Percentiles rank a stretch among this genome's conserved stretches.
Evolutionary conservation across 2,329 filamentous ascomycete species (phyloP).

Genomic region (Sordariomycetes sp.): DNA sequence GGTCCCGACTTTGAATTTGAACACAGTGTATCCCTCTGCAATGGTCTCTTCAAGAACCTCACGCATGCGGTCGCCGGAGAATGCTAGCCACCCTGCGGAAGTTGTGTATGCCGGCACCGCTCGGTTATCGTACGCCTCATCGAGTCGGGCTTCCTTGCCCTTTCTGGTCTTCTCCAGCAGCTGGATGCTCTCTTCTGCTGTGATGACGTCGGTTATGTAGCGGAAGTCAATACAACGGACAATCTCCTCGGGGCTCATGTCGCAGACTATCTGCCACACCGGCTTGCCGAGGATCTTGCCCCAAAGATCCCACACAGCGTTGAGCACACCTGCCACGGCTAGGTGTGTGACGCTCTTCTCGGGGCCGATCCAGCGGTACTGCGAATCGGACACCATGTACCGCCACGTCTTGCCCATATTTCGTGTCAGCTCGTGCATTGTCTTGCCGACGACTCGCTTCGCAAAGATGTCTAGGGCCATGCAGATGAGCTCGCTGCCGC

Average conservation of each 20-base stretch:
- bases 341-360: conserved; percentile 93
- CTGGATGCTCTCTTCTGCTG: conserved; percentile 69
- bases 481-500: conserved; percentile 88
- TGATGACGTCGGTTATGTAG: conserved; percentile 87
- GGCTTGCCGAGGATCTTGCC: conserved; percentile 78
- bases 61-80: conserved; percentile 81
- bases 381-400: conserved; percentile 78
- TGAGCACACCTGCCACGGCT: conserved; percentile 78
- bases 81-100: conserved; percentile 81
- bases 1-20: conserved; percentile 83
- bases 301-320: conserved; percentile 94
- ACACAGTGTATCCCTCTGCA: conserved; percentile 68
- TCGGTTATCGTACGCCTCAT: conserved; percentile 61
- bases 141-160: conserved; percentile 61
- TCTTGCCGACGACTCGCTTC: conserved; percentile 64
- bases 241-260: conserved; percentile 83
- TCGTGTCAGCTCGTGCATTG: conserved; percentile 64
- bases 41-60: conserved; percentile 66
- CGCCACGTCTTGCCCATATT: conserved; percentile 88
- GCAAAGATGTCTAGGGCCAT: conserved; percentile 71
- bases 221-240: conserved; percentile 86
- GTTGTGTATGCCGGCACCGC: conserved; percentile 90
- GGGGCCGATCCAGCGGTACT: conserved; percentile 87
- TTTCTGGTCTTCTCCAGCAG: conserved; percentile 57
- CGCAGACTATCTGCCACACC: conserved; percentile 81